Conservation (phyloP, 352 stramenopile genomes). For the Pythium rhizo-oryzae region DNA sequence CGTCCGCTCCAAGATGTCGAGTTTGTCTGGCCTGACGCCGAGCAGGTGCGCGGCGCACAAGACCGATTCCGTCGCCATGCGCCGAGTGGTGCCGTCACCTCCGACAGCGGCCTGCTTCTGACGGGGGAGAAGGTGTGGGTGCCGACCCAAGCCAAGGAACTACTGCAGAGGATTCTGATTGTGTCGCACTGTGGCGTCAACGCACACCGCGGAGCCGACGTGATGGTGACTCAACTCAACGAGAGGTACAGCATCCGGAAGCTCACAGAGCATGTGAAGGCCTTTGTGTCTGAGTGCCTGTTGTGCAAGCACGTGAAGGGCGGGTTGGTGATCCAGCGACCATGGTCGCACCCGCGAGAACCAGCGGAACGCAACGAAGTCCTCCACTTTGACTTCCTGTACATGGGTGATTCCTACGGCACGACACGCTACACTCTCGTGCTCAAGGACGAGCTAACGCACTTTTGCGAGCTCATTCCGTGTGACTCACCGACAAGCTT, state of each 20-base stretch:
- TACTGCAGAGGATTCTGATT: slow-evolving; percentile 12
- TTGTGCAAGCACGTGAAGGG: slow-evolving; percentile 24
- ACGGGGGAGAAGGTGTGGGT: slow-evolving; percentile 20
- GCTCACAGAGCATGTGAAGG: background rate
- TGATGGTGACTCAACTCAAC: slow-evolving; percentile 5
- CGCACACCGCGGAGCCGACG: slow-evolving; percentile 5
- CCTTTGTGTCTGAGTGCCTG: slow-evolving; percentile 8
- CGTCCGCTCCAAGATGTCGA: slow-evolving; percentile 9
- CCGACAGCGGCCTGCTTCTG: background rate
- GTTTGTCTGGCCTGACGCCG: slow-evolving; percentile 13
- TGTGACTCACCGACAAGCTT: slow-evolving; percentile 14
- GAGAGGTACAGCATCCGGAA: slow-evolving; percentile 2
- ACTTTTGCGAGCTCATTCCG: slow-evolving; percentile 16
- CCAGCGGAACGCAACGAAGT: slow-evolving; percentile 10
- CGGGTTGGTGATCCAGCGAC: slow-evolving; percentile 5
- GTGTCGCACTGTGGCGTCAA: slow-evolving; percentile 8
- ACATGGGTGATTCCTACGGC: slow-evolving; percentile 15
- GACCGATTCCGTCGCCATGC: background rate
- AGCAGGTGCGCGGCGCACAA: slow-evolving; percentile 4
- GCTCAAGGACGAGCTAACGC: slow-evolving; percentile 21
- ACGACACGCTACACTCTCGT: slow-evolving; percentile 8
- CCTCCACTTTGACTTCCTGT: slow-evolving; percentile 22
- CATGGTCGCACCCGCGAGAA: background rate
- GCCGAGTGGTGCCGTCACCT: background rate
- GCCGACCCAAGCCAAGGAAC: slow-evolving; percentile 11